Percentiles rank a stretch among this genome's conserved stretches.
phyloP scores from a whole-genome alignment of 1,284 basidiomycete species.

The Malassezia japonica region DNA sequence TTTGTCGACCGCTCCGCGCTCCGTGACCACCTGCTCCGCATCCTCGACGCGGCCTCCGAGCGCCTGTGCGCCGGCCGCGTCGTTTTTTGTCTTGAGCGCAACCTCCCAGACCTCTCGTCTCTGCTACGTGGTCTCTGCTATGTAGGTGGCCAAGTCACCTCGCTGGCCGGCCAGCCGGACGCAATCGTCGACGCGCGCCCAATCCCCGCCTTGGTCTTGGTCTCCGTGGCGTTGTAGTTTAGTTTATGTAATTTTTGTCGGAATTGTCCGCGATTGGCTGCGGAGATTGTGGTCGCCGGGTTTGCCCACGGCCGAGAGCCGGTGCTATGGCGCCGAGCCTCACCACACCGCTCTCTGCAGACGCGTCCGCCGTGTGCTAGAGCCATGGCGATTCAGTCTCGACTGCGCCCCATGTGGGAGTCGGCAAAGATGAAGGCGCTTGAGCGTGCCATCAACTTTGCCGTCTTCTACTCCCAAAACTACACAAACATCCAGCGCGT shows the following conservation, averaged over 20 bases:
- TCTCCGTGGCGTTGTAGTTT: constrained; percentile 4
- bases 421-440: constrained; percentile 31
- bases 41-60: constrained; percentile 37
- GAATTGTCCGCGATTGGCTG: neutral
- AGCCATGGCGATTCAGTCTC: constrained; percentile 38
- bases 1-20: constrained; percentile 22
- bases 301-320: neutral
- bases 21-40: constrained; percentile 31
- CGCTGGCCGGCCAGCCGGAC: constrained; percentile 12
- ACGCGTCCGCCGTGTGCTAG: neutral
- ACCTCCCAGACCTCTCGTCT: constrained; percentile 24
- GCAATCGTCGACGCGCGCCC: neutral
- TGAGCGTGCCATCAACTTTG: constrained; percentile 25
- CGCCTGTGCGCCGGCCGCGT: constrained; percentile 28
- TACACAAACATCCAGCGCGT: constrained; percentile 34
- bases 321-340: neutral
- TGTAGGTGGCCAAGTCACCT: constrained; percentile 33
- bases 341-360: neutral
- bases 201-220: constrained; percentile 2
- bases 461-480: constrained; percentile 33
- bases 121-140: constrained; percentile 40
- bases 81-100: constrained; percentile 28
- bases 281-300: neutral
- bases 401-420: constrained; percentile 27
- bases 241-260: constrained; percentile 2